phyloP scores from a whole-genome alignment of 148 eudicot species.

The Bassia scoparia region DNA sequence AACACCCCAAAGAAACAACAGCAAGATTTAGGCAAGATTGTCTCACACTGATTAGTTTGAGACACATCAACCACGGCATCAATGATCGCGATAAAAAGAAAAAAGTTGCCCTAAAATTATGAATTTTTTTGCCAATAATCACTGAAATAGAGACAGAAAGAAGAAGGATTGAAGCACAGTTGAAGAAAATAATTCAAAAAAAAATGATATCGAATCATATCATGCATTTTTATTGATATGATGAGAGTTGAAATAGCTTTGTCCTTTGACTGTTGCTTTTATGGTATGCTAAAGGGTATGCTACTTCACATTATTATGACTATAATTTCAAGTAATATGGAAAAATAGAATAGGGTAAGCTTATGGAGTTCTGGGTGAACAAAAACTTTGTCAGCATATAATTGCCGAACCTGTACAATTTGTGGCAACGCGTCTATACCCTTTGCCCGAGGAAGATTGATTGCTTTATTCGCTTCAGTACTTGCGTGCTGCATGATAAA shows the following conservation, averaged over 20 bases:
- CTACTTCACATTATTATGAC: conserved; percentile 22
- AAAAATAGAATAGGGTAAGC: conserved; percentile 2
- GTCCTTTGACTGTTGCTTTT: conserved; percentile 8
- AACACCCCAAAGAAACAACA: not conserved
- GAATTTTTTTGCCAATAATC: not conserved
- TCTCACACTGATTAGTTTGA: not conserved
- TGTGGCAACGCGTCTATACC: conserved; percentile 1
- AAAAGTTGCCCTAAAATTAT: not conserved
- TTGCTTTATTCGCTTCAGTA: conserved; percentile 12
- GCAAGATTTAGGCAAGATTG: not conserved
- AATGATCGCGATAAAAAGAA: no score
- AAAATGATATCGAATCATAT: not conserved
- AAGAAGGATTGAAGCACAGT: not conserved
- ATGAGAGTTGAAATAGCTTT: not conserved
- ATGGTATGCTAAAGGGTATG: conserved; percentile 15
- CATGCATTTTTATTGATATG: conserved; percentile 21
- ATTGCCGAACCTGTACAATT: conserved; percentile 41
- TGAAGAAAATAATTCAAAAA: no score
- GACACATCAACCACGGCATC: no score
- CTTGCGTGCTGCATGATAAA: conserved; percentile 83
- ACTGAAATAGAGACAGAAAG: not conserved
- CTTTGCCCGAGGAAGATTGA: not conserved
- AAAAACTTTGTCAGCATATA: conserved; percentile 23
- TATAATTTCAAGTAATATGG: not conserved
- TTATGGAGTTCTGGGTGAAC: conserved; percentile 8